phyloP scores from a whole-genome alignment of 1,139 yeast species.

The Blastobotrys malaysiensis region DNA sequence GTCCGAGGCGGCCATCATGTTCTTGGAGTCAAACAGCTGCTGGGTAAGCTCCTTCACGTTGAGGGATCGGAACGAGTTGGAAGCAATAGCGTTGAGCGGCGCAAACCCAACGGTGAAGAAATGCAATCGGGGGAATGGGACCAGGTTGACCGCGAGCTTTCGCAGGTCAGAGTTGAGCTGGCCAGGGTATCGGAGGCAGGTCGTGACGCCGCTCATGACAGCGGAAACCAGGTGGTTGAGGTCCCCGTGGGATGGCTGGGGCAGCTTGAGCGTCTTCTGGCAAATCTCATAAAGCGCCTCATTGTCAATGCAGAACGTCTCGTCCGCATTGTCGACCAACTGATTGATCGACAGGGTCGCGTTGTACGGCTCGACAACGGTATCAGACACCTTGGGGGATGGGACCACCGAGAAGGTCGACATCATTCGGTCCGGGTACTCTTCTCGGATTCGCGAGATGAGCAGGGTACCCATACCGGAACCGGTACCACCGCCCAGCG shows the following conservation, averaged over 20 bases:
- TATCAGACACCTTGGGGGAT: conserved; percentile 84
- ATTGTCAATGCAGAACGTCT: conserved; percentile 90
- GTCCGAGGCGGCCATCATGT: conserved; percentile 94
- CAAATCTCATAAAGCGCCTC: conserved; percentile 89
- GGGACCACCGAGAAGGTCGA: conserved; percentile 92
- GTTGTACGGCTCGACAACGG: conserved; percentile 91
- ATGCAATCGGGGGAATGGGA: conserved; percentile 92
- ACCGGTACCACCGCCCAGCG: conserved; percentile 96
- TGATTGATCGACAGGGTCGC: conserved; percentile 92
- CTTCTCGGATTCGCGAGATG: conserved; percentile 76
- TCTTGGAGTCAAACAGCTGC: conserved; percentile 86
- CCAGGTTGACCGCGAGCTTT: conserved; percentile 86
- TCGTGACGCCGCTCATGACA: conserved; percentile 90
- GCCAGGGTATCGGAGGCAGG: conserved; percentile 87
- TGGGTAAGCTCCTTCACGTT: conserved; percentile 89
- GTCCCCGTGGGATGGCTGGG: conserved; percentile 72
- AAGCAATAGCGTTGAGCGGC: conserved; percentile 67
- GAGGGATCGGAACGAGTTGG: conserved; percentile 76
- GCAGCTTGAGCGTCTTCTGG: conserved; percentile 74
- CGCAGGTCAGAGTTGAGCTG: conserved; percentile 88
- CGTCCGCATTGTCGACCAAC: conserved; percentile 83
- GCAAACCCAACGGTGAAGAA: conserved; percentile 95
- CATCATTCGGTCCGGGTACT: conserved; percentile 92
- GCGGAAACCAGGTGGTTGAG: conserved; percentile 77
- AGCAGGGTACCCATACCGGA: conserved; percentile 91